Evolutionary conservation across 129 eudicot species (phyloP), one percentile per base, ranked within the genome.

Genomic region (Deinandra increscens): DNA sequence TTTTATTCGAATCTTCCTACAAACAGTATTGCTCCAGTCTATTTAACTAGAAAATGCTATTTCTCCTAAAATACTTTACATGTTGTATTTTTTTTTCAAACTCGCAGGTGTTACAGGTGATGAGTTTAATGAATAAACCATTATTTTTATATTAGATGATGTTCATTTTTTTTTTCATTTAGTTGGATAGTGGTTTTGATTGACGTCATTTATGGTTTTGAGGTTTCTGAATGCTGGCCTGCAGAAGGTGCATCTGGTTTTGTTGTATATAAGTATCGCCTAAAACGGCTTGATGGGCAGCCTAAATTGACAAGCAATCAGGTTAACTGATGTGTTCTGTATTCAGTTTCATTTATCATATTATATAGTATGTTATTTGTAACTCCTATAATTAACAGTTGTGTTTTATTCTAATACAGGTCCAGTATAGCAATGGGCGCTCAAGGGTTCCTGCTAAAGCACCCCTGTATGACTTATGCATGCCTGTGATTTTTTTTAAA

Each of bases 271-370:
- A 78, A 72, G 68, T 72, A 55, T 72, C 65, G 37, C 46, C 69
- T 78, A 36, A 36, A 64, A 59, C 68, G 82, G 18, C 82, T 78
- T 66, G 69, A 66, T 45, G 82, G 82, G 29, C 82, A 78, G 58
- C 82, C 78, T 43, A 65, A 72, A 49, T 46, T 78, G 72, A 78
- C 72, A 17, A 45, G 48, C 74, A 72, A 66, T 58, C 78, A 71
- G 82, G 82, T 78, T 42, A 49, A 49, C 7, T 58, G 36, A 72
- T 48, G 20, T 34, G 33, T 49, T 65, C 20, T 18, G 59, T 60
- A 60, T 12, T 29, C 44, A 44, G 38, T 45, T 60, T 19, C 43
- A 46, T 60, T 12, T 45, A 45, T 12, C 18, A 53, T 53, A 23
- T 38, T 10, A 62, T 63, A 43, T 8, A 39, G 34, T 65, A 13